Percentiles rank a stretch among this genome's conserved stretches.
Conservation (phyloP, 208 protist species). For the Trypanosoma scelopori region DNA sequence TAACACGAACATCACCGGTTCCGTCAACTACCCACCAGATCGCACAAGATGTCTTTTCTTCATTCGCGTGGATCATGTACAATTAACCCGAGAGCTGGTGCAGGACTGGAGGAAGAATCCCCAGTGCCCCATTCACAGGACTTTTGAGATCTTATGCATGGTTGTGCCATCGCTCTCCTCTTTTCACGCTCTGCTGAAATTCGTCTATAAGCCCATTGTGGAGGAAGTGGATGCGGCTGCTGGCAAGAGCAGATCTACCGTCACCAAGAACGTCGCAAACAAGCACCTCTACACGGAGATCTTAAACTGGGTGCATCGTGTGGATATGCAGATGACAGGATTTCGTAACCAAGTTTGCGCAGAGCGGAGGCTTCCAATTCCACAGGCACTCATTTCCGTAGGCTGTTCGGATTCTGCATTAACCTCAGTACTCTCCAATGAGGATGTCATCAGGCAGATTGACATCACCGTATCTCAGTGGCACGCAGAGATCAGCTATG, state of each 20-base stretch:
- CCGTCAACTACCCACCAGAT: constrained; percentile 63
- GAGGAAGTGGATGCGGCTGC: constrained; percentile 55
- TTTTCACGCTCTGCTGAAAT: constrained; percentile 73
- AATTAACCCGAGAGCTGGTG: constrained; percentile 59
- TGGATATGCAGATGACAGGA: constrained; percentile 86
- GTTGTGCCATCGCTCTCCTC: constrained; percentile 78
- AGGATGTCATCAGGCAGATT: constrained; percentile 86
- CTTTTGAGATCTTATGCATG: constrained; percentile 81
- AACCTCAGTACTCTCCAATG: constrained; percentile 75
- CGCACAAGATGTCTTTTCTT: constrained; percentile 87
- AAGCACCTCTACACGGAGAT: constrained; percentile 86
- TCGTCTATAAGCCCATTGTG: constrained; percentile 82
- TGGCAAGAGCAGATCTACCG: constrained; percentile 26
- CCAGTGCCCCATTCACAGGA: constrained; percentile 56
- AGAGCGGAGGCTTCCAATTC: constrained; percentile 88
- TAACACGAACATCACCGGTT: constrained; percentile 87
- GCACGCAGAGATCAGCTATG: constrained; percentile 89
- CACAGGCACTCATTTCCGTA: constrained; percentile 71
- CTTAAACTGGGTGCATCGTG: constrained; percentile 76
- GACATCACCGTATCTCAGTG: constrained; percentile 88
- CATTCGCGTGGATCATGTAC: constrained; percentile 50
- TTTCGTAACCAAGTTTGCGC: constrained; percentile 90
- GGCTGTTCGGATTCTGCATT: constrained; percentile 76
- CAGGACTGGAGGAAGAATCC: constrained; percentile 65
- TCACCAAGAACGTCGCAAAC: constrained; percentile 35